Base-by-base conservation (phyloP, 345 rosid species). In the Erysimum cheiranthoides region DNA sequence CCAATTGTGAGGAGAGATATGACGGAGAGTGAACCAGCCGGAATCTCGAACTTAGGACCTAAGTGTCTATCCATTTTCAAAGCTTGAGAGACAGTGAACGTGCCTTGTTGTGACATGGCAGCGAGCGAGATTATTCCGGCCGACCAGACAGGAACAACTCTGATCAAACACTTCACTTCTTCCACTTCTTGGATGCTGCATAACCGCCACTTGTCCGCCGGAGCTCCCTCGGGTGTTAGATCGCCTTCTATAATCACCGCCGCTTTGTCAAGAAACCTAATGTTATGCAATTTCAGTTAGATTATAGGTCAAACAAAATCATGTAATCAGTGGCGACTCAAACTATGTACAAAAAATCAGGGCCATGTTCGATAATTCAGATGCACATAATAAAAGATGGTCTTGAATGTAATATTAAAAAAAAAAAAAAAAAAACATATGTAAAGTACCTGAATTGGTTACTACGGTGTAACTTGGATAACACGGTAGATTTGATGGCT, bases 31-130 rank as follows among this genome's bases (percentile, higher is more conserved):
- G 97, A 93, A 42, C 86, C 95, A 1, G 97, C 83, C 0, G 98
- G 98, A 46, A 90, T 87, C 66, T 90, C 77, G 71, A 93, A 87
- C 18, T 90, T 79, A 12, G 71, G 77, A 14, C 87, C 73, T 65
- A 93, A 78, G 70, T 84, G 90, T 28, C 93, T 73, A 80, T 93
- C 73, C 98, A 90, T 93, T 74, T 89, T 82, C 53, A 85, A 79
- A 73, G 95, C 95, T 78, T 93, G 98, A 65, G 87, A 91, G 66
- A 93, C 80, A 0, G 95, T 87, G 84, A 93, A 93, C 5, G 98
- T 93, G 82, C 56, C 49, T 62, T 93, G 96, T 58, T 87, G 93
- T 12, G 92, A 87, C 74, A 90, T 86, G 8, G 97, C 92, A 13
- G 88, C 79, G 42, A 84, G 79, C 27, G 90, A 85, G 14, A 90